Base-by-base conservation (phyloP, 495 filamentous ascomycete species). In the Paragyromitra xinjiangensis region DNA sequence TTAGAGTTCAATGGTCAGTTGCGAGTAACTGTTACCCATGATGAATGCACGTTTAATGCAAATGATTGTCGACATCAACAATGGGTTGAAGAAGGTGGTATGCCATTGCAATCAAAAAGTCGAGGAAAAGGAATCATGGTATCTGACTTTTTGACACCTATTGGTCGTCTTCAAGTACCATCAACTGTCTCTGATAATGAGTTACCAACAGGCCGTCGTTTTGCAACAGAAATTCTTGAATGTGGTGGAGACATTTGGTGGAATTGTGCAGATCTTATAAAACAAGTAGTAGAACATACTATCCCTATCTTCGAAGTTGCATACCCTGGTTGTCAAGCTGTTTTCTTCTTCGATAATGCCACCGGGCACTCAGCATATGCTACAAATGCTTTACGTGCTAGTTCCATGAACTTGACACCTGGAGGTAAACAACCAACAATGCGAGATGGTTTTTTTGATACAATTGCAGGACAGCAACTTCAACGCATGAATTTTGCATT, bases 21-120 rank as follows among this genome's bases (percentile, higher is more conserved):
- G 22, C 53, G 3, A 14, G 53, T 58, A 3, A 14, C 29, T 4
- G 53, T 34, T 29, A 58, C 53, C 2, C 53, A 58, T 5, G 12
- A 58, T 34, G 26, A 34, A 8, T 58, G 53, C 14, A 58, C 22
- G 0, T 58, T 34, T 34, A 29, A 58, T 58, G 9, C 53, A 22
- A 58, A 58, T 14, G 26, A 58, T 58, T 58, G 53, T 16, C 3
- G 53, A n/a, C 53, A 58, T 58, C 53, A 58, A 3, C 26, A 34
- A 58, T 34, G 9, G 53, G 22, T 6, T 1, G n/a, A 53, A 53
- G 19, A 8, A 6, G 50, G 50, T 19, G 50, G 50, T 22, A 24
- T 53, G 50, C 19, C n/a, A 6, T 22, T 53, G 19, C 50, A 53
- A 24, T 53, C 50, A 8, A 53, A 53, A 53, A 53, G 50, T 53